Evolutionary conservation across 2,329 filamentous ascomycete species (phyloP).

Genomic region (Periconia macrospinosa): DNA sequence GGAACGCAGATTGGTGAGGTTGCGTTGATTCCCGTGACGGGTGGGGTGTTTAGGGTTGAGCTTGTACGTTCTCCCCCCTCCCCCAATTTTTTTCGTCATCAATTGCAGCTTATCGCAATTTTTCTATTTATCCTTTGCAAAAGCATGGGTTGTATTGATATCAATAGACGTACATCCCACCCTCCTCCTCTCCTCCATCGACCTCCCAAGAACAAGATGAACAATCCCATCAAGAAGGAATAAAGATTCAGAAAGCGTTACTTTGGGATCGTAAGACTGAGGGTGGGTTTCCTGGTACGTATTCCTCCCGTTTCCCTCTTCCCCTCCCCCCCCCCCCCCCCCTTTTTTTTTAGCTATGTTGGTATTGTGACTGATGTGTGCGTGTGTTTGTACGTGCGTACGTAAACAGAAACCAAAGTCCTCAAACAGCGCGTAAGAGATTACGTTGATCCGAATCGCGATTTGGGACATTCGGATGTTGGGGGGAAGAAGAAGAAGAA

Average conservation of each 20-base stretch:
- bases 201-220: not conserved
- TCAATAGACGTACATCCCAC: constrained; percentile 28
- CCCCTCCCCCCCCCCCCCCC: not conserved
- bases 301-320: not conserved
- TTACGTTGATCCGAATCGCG: constrained; percentile 73
- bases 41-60: constrained; percentile 79
- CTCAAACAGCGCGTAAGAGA: constrained; percentile 84
- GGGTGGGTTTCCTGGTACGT: constrained; percentile 78
- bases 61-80: constrained; percentile 45
- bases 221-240: constrained; percentile 7
- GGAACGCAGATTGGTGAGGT: constrained; percentile 81
- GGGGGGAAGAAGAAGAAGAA: constrained; percentile 38
- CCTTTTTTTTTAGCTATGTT: constrained; percentile 3
- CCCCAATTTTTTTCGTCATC: not conserved
- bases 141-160: not conserved
- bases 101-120: not conserved
- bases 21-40: constrained; percentile 80
- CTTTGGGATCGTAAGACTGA: constrained; percentile 89
- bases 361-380: not conserved
- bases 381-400: not conserved
- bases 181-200: not conserved
- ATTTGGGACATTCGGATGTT: constrained; percentile 71
- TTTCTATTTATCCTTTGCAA: not conserved
- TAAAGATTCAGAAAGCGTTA: constrained; percentile 53
- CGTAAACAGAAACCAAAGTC: constrained; percentile 74